phyloP scores from a whole-genome alignment of 192 early-diverging fungal genomes.

The Coemansia sp. region DNA sequence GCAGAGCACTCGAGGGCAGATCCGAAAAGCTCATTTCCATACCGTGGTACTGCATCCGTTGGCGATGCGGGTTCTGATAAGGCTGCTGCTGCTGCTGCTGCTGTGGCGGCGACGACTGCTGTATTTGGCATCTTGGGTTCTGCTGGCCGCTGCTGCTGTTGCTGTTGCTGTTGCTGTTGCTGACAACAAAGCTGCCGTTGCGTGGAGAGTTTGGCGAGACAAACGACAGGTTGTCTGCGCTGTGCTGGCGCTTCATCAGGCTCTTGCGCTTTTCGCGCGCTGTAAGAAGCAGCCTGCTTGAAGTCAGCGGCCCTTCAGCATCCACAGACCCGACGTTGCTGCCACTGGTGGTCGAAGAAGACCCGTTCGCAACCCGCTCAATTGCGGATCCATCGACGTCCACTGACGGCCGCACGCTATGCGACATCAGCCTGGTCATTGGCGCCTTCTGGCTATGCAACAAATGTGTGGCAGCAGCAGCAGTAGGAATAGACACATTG shows the following conservation, averaged over 20 bases:
- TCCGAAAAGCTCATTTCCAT: constrained; percentile 8
- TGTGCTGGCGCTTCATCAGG: constrained; percentile 41
- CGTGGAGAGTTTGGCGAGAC: constrained; percentile 1
- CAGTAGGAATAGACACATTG: too few relatives aligned
- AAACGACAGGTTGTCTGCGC: constrained; percentile 26
- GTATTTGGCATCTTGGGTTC: too few relatives aligned
- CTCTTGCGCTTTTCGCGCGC: constrained; percentile 40
- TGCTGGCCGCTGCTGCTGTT: neutral
- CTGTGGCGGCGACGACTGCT: neutral
- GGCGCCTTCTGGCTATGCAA: neutral
- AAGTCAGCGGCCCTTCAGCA: neutral
- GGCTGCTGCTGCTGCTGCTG: neutral
- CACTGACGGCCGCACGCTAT: neutral
- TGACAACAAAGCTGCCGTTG: neutral
- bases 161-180: too few relatives aligned
- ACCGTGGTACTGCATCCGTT: neutral
- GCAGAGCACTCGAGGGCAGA: neutral
- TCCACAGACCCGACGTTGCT: neutral
- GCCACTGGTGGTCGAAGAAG: neutral
- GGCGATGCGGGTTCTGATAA: neutral
- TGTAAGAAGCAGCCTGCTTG: constrained; percentile 23
- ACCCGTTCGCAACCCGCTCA: too few relatives aligned
- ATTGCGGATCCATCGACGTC: neutral
- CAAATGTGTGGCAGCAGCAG: neutral
- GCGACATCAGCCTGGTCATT: neutral